Evolutionary conservation across 2,329 filamentous ascomycete genomes (phyloP), one percentile per base, ranked within the genome.

Genomic region (Aspergillus pseudotamarii): DNA sequence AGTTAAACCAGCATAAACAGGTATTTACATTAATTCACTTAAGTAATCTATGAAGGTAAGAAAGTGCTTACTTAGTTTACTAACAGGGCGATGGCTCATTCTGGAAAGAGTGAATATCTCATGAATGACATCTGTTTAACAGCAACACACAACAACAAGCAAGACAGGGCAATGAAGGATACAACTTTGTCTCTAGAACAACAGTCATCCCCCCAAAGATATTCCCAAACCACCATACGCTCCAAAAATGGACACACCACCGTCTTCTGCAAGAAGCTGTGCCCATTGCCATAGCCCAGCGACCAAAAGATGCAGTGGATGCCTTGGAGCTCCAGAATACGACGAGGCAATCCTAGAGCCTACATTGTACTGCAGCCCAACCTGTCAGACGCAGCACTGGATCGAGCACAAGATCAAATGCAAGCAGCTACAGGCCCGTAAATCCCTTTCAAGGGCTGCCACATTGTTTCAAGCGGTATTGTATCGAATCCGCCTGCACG

Each of bases 121-220:
- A 1, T 9, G 6, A 36, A 16, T 16, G 14, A 3, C 14, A 36
- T 36, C 14, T 36, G 5, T 3, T 2, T 2, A 4, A 41, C 0
- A 38, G 36, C 6, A 16, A 36, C 34, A 38, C 16, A 19, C 14
- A 19, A 9, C 8, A 41, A 1, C 19, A 8, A 41, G 10, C 38
- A 41, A 41, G 3, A 3, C 3, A 19, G 38, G 2, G 3, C 16
- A n/a, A 41, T 5, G 8, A 10, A 4, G 8, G n/a, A 2, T 16
- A n/a, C 16, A n/a, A 41, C 16, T 19, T 9, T 41, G 16, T 41
- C 38, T n/a, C 38, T 3, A 6, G 5, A 9, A n/a, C 19, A 1
- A 3, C 1, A 8, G 0, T 2, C 1, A 8, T 41, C 16, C 3
- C 6, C 3, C 16, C 4, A 10, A 2, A 0, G 0, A 10, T 3